Conservation (phyloP, 1,139 yeast species). For the Arxiozyma telluris region DNA sequence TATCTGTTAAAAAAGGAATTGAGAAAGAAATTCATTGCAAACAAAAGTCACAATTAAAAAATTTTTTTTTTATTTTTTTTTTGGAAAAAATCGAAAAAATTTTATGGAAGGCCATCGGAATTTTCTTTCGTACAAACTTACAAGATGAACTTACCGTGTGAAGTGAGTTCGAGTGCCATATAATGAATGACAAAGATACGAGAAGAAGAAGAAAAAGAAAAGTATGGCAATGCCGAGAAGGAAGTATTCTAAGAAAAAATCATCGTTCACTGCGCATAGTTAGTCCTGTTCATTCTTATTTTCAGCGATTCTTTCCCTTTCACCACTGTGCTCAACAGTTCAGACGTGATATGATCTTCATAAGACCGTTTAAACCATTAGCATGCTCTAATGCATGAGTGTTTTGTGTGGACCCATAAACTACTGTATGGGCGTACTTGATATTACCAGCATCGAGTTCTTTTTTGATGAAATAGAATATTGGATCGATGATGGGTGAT, state of each 20-base stretch:
- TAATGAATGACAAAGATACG: background rate
- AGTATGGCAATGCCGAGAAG: background rate
- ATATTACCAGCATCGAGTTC: slow-evolving; percentile 33
- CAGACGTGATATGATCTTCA: slow-evolving; percentile 37
- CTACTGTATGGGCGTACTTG: slow-evolving; percentile 49
- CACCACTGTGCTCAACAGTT: background rate
- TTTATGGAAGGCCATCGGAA: background rate
- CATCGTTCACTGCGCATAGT: too few species aligned
- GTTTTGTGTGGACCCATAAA: slow-evolving; percentile 44
- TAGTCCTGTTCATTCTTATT: too few species aligned
- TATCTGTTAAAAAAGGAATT: too few species aligned
- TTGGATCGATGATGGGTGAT: slow-evolving; percentile 59
- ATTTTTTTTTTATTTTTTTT: too few species aligned
- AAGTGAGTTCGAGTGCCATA: background rate
- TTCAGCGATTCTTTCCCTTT: too few species aligned
- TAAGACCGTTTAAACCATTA: slow-evolving; percentile 69
- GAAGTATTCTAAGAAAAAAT: too few species aligned
- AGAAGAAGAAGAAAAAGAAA: background rate
- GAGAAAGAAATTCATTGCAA: background rate
- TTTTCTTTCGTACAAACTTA: background rate
- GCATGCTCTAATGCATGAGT: slow-evolving; percentile 63
- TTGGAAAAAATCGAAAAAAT: background rate
- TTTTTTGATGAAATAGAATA: slow-evolving; percentile 41
- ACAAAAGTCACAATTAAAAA: background rate
- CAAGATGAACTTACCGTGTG: background rate